Evolutionary conservation across 169 alveolate species (phyloP), one percentile per base, ranked within the genome.

Genomic region (Cryptosporidium parvum): DNA sequence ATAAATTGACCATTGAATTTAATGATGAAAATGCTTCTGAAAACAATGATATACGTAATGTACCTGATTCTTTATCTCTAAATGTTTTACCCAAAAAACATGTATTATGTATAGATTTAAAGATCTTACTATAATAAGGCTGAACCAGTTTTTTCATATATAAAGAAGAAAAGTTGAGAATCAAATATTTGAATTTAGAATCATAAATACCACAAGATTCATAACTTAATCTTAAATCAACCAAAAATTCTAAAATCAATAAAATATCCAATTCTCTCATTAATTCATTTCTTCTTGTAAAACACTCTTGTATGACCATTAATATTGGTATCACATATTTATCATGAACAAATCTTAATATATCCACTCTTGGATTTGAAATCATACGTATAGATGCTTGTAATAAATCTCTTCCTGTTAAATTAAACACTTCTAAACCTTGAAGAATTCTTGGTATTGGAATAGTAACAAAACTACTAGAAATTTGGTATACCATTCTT

Each of bases 1-100:
- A 80, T n/a, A 65, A 51, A 65, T 16, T 62, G 14, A 51, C 89
- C n/a, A 80, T 26, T 3, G 80, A 80, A 23, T 62, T 37, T 0
- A 80, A 39, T 1, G 29, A 33, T 23, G 75, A 45, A 44, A 80
- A 80, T 16, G 33, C 52, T 31, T 80, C 75, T 4, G 80, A 62
- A 26, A 80, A 61, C 8, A 80, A 29, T 12, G 89, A 42, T 21
- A 67, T 80, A 29, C 37, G 75, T 14, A 80, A 45, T 53, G 72
- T 80, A 26, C 89, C 89, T 10, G 89, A 37, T 29, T 80, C 89
- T 62, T 80, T 80, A 48, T 80, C 89, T 44, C 89, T 58, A 29
- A 44, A 62, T 9, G 89, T 80, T 51, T 67, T 80, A 26, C 89
- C 75, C 53, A 80, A 44, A 48, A 33, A 51, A 33, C 89, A 80